Evolutionary conservation across 192 early-diverging fungal genomes (phyloP).

Genomic region (Podila clonocystis): DNA sequence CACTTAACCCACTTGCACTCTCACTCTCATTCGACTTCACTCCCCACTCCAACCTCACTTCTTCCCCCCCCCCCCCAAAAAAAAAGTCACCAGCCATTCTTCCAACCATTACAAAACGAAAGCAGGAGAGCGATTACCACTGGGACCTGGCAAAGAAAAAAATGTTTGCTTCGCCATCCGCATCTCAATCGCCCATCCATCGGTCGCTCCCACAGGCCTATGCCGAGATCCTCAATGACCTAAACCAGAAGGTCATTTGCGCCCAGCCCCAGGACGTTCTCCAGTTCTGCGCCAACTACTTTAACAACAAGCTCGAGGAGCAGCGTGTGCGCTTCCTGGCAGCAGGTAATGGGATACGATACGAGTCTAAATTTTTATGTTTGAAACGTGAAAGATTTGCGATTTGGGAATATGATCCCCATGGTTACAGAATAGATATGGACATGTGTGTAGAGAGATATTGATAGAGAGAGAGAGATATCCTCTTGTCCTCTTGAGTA

Average conservation of each 20-base stretch:
- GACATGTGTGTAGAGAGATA: no score
- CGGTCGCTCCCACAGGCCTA: constrained; percentile 54
- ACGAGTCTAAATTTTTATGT: neutral
- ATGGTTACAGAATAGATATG: no score
- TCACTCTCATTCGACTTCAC: neutral
- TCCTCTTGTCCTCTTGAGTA: no score
- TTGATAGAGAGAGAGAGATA: no score
- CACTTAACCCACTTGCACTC: neutral
- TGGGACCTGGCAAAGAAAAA: neutral
- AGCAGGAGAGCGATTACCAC: neutral
- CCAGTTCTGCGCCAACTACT: constrained; percentile 93
- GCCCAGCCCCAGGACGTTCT: constrained; percentile 88
- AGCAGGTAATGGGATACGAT: constrained; percentile 25
- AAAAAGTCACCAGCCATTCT: neutral
- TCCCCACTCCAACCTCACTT: neutral
- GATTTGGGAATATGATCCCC: no score
- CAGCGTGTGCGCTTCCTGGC: constrained; percentile 66
- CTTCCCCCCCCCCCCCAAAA: neutral
- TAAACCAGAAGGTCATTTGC: constrained; percentile 81
- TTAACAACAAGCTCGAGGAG: constrained; percentile 86
- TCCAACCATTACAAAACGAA: constrained; percentile 5
- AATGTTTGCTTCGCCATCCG: constrained; percentile 46
- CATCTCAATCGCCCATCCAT: constrained; percentile 46
- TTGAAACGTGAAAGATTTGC: no score
- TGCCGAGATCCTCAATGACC: constrained; percentile 80